Evolutionary conservation across 441 rosid species (phyloP).

Genomic region (Populus hybrid): DNA sequence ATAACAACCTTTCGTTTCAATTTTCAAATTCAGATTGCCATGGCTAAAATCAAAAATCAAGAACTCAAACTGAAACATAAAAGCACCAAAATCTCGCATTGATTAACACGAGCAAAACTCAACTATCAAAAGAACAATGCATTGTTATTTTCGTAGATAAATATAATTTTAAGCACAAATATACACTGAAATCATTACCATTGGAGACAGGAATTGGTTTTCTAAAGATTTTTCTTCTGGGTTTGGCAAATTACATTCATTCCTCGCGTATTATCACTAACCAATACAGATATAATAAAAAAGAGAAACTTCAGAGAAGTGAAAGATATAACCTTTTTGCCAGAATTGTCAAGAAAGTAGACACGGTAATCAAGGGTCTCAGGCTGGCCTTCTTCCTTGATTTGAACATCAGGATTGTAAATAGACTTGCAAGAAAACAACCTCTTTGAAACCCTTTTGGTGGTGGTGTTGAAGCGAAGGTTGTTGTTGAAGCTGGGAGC

Average conservation of each 20-base stretch:
- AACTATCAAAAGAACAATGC: background rate
- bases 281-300: background rate
- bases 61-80: background rate
- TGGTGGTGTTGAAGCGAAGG: slow-evolving; percentile 31
- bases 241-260: background rate
- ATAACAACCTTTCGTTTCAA: background rate
- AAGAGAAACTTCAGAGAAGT: background rate
- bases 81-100: background rate
- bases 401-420: slow-evolving; percentile 55
- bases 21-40: background rate
- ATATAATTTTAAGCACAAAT: background rate
- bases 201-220: background rate
- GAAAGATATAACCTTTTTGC: slow-evolving; percentile 55
- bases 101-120: background rate
- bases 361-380: slow-evolving; percentile 87
- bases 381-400: slow-evolving; percentile 75
- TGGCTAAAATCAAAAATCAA: background rate
- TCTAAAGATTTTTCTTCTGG: background rate
- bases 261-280: slow-evolving; percentile 8
- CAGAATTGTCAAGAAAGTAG: slow-evolving; percentile 66
- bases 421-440: slow-evolving; percentile 67
- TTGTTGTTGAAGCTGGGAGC: slow-evolving; percentile 10
- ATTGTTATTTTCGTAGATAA: background rate
- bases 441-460: slow-evolving; percentile 33
- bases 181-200: background rate